Conservation (phyloP, 495 filamentous ascomycete genomes). For the Aspergillus coremiiformis region DNA sequence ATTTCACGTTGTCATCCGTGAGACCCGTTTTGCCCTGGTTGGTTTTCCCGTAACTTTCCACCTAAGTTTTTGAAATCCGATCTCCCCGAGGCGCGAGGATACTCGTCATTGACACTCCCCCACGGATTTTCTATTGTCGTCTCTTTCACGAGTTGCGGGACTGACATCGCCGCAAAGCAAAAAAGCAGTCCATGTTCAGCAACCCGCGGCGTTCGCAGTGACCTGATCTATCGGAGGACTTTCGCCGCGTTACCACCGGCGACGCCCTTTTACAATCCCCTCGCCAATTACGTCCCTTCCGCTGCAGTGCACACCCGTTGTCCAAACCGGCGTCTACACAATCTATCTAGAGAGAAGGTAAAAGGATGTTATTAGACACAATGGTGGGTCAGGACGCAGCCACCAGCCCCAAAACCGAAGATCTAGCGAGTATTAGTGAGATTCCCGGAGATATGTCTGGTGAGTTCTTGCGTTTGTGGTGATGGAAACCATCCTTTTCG, state of each 20-base stretch:
- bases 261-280: constrained; percentile 2
- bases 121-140: not conserved
- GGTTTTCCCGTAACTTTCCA: not conserved
- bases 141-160: not conserved
- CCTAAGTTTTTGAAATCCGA: not conserved
- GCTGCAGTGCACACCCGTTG: not conserved
- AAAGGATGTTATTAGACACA: constrained; percentile 33
- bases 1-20: not conserved
- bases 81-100: not conserved
- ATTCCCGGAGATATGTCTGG: constrained; percentile 36
- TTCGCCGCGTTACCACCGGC: constrained; percentile 1
- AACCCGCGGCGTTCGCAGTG: not conserved
- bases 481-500: not conserved
- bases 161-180: not conserved
- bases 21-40: not conserved
- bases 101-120: not conserved
- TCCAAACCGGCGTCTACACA: not conserved
- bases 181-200: not conserved
- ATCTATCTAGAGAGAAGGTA: not conserved
- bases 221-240: not conserved
- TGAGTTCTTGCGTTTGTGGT: constrained; percentile 30
- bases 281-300: not conserved
- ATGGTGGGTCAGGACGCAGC: constrained; percentile 35
- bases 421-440: constrained; percentile 44
- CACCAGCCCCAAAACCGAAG: constrained; percentile 32